Percentiles rank a stretch among this genome's conserved stretches.
phyloP scores from a whole-genome alignment of 140 eudicot genomes.

The Anethum foeniculum region DNA sequence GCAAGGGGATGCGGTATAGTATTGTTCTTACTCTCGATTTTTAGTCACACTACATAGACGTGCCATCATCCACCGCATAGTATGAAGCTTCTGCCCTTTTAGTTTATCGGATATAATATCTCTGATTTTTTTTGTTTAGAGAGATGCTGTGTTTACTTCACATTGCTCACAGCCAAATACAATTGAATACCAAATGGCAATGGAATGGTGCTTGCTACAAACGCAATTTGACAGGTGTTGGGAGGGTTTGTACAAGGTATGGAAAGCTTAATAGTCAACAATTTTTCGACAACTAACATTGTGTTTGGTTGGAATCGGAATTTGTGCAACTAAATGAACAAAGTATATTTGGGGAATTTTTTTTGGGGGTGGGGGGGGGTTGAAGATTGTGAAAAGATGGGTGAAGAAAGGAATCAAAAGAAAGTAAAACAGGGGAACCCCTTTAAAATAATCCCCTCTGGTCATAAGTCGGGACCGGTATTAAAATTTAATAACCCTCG shows the following conservation, averaged over 20 bases:
- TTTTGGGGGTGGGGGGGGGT: not conserved
- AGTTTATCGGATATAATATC: not conserved
- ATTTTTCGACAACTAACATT: not conserved
- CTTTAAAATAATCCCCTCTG: too few relatives aligned
- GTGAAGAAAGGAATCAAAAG: not conserved
- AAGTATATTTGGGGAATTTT: not conserved
- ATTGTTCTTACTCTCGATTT: not conserved
- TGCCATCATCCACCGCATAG: not conserved
- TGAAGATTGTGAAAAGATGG: not conserved
- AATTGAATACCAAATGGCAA: constrained; percentile 75
- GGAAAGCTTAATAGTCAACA: not conserved
- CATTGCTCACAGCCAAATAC: constrained; percentile 85
- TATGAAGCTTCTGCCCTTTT: not conserved
- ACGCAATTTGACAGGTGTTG: constrained; percentile 37
- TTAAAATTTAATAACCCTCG: too few relatives aligned
- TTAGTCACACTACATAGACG: not conserved
- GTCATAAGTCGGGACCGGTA: too few relatives aligned
- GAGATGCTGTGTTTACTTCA: constrained; percentile 78
- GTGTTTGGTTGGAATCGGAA: not conserved
- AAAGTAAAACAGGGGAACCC: not conserved
- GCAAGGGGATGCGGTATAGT: constrained; percentile 34
- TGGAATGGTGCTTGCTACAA: constrained; percentile 67
- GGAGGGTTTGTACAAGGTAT: constrained; percentile 51
- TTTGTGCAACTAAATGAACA: not conserved
- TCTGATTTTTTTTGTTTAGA: constrained; percentile 32